Evolutionary conservation across 306 rosid species (phyloP).

Genomic region (Amphicarpaea edgeworthii): DNA sequence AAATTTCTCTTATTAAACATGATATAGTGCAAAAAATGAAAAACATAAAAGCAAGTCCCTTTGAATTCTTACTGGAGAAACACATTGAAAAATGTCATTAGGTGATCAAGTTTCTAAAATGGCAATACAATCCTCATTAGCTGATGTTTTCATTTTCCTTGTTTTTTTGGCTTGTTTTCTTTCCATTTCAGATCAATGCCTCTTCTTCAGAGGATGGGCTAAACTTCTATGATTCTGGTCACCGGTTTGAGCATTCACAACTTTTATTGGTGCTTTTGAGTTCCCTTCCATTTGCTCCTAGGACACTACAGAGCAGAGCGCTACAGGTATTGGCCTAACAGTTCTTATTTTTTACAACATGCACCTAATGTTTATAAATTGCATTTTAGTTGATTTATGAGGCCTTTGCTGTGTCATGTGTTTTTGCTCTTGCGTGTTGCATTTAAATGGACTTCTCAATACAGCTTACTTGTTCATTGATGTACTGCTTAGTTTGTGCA

Average conservation of each 20-base stretch:
- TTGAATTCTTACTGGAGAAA: constrained; percentile 36
- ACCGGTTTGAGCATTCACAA: constrained; percentile 94
- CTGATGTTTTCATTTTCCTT: constrained; percentile 20
- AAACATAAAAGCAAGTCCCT: constrained; percentile 23
- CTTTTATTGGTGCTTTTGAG: constrained; percentile 89
- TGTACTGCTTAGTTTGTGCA: constrained; percentile 36
- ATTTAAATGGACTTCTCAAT: constrained; percentile 30
- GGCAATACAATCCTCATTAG: not conserved
- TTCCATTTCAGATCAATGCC: constrained; percentile 80
- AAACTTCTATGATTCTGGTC: constrained; percentile 97
- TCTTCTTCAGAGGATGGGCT: constrained; percentile 86
- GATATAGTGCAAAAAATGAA: constrained; percentile 8
- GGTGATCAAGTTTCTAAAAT: constrained; percentile 33
- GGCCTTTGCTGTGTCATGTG: constrained; percentile 30
- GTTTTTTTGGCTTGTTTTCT: constrained; percentile 22
- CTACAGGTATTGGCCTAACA: constrained; percentile 72
- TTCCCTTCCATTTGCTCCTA: constrained; percentile 90
- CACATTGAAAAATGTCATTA: constrained; percentile 26
- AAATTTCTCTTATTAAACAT: constrained; percentile 4
- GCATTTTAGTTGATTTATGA: constrained; percentile 20
- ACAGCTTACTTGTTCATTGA: constrained; percentile 27
- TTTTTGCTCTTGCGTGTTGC: constrained; percentile 21
- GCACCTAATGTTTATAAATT: constrained; percentile 22
- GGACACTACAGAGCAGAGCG: constrained; percentile 85
- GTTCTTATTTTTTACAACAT: constrained; percentile 20